Evolutionary conservation across 2,329 filamentous ascomycete species (phyloP), one percentile per base, ranked within the genome.

Genomic region (Paraphaeosphaeria minitans): DNA sequence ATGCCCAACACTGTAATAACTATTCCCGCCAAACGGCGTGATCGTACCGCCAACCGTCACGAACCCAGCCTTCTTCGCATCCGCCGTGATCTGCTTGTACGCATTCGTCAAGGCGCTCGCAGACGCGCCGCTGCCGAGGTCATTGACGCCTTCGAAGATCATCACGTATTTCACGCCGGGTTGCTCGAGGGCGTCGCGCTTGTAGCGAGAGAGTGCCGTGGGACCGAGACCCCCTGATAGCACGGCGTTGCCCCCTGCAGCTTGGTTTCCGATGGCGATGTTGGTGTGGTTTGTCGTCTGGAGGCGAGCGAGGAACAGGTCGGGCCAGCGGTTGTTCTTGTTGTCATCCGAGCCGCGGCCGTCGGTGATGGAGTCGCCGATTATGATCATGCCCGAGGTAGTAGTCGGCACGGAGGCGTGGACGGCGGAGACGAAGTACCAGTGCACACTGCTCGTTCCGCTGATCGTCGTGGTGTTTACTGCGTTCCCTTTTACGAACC

Each of bases 141-240:
- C 87, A 67, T 90, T 89, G 29, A 90, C 86, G 21, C 88, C 87
- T 71, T 89, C 85, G 69, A 89, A 90, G 39, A 90, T 80, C 77
- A 90, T 82, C 22, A 84, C 84, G 66, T 87, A 89, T 64, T 80
- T 79, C 2, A 87, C 82, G 4, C 84, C 84, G 0, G 83, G 79
- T 33, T 86, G 83, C 0, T 82, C 72, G 1, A 90, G 79, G 1
- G 88, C 83, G 68, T 90, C 88, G n/a, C 87, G 82, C 68, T 88
- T 83, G 62, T 89, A 82, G 2, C 87, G 84, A 83, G 61, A 89
- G 82, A 4, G 87, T 84, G 42, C 81, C 78, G 33, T 89, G 2
- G 88, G 88, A 0, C 88, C 87, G 0, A 89, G 79, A 0, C 87
- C 85, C 53, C 88, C 86, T 10, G 77, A 75, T 0, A 90, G 80